Evolutionary conservation across 176 grass and related monocot species (phyloP), one percentile per base, ranked within the genome.

Genomic region (Pontederia crassipes): DNA sequence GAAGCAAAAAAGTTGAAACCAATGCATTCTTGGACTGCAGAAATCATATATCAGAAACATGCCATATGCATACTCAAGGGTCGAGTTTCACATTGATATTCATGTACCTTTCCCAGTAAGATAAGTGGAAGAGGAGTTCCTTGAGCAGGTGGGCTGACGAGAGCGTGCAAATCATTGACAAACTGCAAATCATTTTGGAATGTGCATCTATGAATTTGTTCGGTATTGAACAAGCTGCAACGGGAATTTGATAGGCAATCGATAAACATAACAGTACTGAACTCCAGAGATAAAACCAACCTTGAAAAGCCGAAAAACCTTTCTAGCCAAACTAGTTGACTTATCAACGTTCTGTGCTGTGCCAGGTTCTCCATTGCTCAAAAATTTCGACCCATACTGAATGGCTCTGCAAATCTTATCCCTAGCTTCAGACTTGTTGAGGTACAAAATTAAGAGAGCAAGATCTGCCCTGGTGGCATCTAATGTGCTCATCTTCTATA

Each of bases 321-420:
- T 95, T 47, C 89, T 82, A 46, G 85, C 89, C 17, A 95, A 70
- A 50, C 78, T 85, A 64, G 89, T 95, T 15, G 82, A 80, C 26
- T 51, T 82, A 6, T 95, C 89, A 29, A 95, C 82, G 28, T 76
- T 65, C 72, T 89, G 85, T 5, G 89, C 82, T 1, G 79, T 80
- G 15, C 89, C 85, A 16, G 89, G 89, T 59, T 95, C 72, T 55
- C 89, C 89, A 46, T 89, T 83, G 67, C 89, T 89, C 55, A 95
- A 32, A 26, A 95, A 89, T 61, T 95, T 95, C 4, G 85, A 88
- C 10, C 85, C 89, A 8, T 95, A 95, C 28, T 95, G 89, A 71
- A 95, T 89, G 9, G 82, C 74, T 66, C 85, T 80, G 58, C 89
- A 95, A 7, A 95, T 95, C 73, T 95, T 95, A 77, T 95, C 89